phyloP scores from a whole-genome alignment of 768 basidiomycete genomes.

The Lactarius sp. region DNA sequence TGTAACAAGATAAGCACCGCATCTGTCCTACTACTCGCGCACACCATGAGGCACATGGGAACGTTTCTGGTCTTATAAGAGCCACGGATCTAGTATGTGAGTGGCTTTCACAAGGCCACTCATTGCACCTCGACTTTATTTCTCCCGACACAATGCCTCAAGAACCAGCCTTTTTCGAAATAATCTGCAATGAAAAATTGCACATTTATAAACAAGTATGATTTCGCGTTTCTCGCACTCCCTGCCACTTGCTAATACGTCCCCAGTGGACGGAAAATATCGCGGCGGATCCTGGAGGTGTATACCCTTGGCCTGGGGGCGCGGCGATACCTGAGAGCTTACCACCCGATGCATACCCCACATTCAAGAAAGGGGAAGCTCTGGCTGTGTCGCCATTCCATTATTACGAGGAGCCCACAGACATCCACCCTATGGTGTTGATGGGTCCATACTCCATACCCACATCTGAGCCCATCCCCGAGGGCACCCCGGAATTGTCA shows the following conservation, averaged over 20 bases:
- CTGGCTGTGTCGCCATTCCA: not conserved
- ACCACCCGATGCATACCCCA: not conserved
- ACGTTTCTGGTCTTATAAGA: not conserved
- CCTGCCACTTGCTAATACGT: not conserved
- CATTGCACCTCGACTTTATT: not conserved
- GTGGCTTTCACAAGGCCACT: not conserved
- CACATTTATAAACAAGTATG: not conserved
- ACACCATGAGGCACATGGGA: slow-evolving; percentile 1
- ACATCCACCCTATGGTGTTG: not conserved
- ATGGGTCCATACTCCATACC: not conserved
- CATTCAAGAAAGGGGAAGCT: not conserved
- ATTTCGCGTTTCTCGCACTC: not conserved
- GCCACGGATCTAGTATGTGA: not conserved
- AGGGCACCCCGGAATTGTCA: not conserved
- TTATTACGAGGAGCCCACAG: not conserved
- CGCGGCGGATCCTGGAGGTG: not conserved
- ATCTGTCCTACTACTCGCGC: not conserved
- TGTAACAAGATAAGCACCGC: not conserved
- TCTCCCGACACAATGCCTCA: not conserved
- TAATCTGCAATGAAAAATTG: not conserved
- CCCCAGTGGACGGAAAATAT: not conserved
- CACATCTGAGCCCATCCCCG: not conserved
- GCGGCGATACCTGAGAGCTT: not conserved
- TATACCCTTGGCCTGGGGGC: not conserved
- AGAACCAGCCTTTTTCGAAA: not conserved